Conservation (phyloP, 495 filamentous ascomycete species). For the Penicillium flavigenum region DNA sequence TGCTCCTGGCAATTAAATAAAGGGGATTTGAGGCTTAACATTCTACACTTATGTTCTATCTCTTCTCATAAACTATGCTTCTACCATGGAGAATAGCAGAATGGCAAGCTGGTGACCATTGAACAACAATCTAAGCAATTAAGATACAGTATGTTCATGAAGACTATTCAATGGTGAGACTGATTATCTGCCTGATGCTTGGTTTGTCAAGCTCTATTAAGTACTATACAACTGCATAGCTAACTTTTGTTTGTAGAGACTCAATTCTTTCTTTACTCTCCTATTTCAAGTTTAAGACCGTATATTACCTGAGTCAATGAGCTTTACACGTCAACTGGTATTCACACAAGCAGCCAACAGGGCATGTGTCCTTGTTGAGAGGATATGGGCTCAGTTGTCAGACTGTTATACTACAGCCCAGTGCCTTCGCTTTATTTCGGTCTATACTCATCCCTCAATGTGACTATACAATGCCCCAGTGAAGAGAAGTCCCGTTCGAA, state of each 20-base stretch:
- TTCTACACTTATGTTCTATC: no score
- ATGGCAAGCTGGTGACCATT: no score
- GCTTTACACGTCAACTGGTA: no score
- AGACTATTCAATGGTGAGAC: neutral
- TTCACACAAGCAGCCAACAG: neutral
- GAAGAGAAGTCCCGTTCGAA: no score
- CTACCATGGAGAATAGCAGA: neutral
- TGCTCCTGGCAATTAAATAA: neutral
- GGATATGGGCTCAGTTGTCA: neutral
- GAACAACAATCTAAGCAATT: neutral
- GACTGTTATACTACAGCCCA: neutral
- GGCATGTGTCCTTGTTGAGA: neutral
- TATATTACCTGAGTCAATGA: neutral
- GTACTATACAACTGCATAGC: no score
- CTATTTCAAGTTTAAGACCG: no score
- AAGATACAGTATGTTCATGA: neutral
- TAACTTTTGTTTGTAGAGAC: no score
- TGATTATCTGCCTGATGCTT: no score
- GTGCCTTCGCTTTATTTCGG: neutral
- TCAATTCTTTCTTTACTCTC: no score
- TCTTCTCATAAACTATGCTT: neutral
- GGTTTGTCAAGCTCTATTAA: no score
- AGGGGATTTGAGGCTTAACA: neutral
- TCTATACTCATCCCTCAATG: no score
- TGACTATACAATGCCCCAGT: no score